phyloP scores from a whole-genome alignment of 2,329 filamentous ascomycete species.

The Fusarium fujikuroi region DNA sequence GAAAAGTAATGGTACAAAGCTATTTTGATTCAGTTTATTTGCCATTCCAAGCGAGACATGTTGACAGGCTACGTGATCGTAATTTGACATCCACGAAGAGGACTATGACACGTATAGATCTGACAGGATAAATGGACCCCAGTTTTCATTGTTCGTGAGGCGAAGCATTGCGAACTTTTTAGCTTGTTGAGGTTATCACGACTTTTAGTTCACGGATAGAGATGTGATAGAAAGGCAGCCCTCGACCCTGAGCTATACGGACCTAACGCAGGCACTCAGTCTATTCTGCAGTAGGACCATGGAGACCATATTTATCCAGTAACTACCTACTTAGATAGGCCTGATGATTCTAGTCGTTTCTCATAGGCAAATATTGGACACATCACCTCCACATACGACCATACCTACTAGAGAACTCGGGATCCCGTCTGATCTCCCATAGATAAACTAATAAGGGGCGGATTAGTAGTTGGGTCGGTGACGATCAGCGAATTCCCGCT shows the following conservation, averaged over 20 bases:
- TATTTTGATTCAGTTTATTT: neutral
- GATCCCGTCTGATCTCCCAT: conserved; percentile 7
- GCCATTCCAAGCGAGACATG: neutral
- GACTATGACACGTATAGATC: neutral
- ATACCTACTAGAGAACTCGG: conserved; percentile 2
- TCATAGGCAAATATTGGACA: neutral
- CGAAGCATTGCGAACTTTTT: neutral
- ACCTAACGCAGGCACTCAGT: neutral
- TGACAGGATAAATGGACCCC: too few species aligned
- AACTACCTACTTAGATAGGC: neutral
- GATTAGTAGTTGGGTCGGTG: conserved; percentile 4
- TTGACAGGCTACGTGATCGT: neutral
- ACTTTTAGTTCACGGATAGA: neutral
- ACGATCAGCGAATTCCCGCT: conserved; percentile 1
- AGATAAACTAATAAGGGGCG: conserved; percentile 6
- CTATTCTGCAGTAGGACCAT: too few species aligned
- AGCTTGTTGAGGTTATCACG: neutral
- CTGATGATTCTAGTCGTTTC: neutral
- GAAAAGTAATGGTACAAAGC: neutral
- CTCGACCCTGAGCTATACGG: neutral
- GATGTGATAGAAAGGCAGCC: neutral
- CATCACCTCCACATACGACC: neutral
- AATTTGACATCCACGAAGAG: neutral
- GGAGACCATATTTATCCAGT: neutral
- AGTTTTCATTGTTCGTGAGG: neutral